Conservation (phyloP, 257 asterid genomes). For the Penstemon newberryi region DNA sequence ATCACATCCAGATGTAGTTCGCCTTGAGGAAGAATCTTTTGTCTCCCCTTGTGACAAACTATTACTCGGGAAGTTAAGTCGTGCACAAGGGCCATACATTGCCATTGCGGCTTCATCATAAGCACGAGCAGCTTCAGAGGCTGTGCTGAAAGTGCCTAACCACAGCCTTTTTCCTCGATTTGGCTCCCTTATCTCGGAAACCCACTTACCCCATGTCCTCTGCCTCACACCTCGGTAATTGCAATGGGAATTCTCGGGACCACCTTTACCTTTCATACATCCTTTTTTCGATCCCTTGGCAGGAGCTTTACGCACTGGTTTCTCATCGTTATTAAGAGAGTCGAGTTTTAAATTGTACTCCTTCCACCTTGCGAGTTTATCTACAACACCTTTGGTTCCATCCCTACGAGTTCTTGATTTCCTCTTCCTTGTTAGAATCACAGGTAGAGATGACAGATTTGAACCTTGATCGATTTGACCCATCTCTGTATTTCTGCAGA, state of each 20-base stretch:
- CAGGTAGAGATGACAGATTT: slow-evolving; percentile 17
- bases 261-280: slow-evolving; percentile 71
- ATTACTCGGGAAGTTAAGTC: slow-evolving; percentile 45
- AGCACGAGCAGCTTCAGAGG: slow-evolving; percentile 50
- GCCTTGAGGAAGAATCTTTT: slow-evolving; percentile 19
- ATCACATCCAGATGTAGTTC: slow-evolving; percentile 37
- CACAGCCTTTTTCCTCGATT: slow-evolving; percentile 53
- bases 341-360: slow-evolving; percentile 44
- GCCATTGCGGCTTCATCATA: slow-evolving; percentile 63
- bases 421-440: slow-evolving; percentile 33
- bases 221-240: slow-evolving; percentile 66
- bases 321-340: slow-evolving; percentile 21
- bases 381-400: slow-evolving; percentile 41
- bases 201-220: slow-evolving; percentile 79
- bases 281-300: slow-evolving; percentile 72
- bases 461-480: slow-evolving; percentile 23
- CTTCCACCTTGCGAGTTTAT: slow-evolving; percentile 55
- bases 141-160: slow-evolving; percentile 53
- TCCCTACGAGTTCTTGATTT: slow-evolving; percentile 45
- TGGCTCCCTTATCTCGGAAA: slow-evolving; percentile 69
- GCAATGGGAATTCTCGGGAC: slow-evolving; percentile 52
- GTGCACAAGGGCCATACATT: slow-evolving; percentile 53
- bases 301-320: slow-evolving; percentile 41
- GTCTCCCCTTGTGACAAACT: not conserved
- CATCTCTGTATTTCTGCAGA: slow-evolving; percentile 31